Evolutionary conservation across 2,329 filamentous ascomycete genomes (phyloP), one percentile per base, ranked within the genome.

Genomic region (Biscogniauxia marginata): DNA sequence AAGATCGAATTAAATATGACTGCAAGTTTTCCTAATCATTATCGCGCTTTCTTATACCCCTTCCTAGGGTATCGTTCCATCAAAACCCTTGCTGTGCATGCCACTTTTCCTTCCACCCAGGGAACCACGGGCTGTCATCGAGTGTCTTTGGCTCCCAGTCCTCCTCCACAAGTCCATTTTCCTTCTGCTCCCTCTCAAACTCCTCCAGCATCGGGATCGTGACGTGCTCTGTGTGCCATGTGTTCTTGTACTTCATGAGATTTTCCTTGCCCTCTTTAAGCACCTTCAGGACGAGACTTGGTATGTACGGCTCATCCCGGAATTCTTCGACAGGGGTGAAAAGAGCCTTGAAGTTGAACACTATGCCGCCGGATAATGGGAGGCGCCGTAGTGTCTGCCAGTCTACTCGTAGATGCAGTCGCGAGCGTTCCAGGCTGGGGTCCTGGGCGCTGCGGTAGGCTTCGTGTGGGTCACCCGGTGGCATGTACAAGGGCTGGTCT

Each of bases 301-400:
- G 91, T 0, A 96, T 75, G 48, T 85, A 88, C 0, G 89, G 83
- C 70, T 96, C 91, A 55, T 88, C 79, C 2, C 83, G 76, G 55
- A 96, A 85, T 60, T 88, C 84, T 0, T 79, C 70, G 0, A 96
- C 70, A 0, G 89, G 88, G 0, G 90, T 95, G 72, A 96, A 96
- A 0, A 95, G 72, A 0, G 88, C 90, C 68, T 93, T 96, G 82
- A 93, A 96, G 71, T 95, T 96, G 77, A 96, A 96, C 0, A 91
- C 83, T 1, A 96, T 77, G 0, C 82, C 87, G 0, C 84, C 90
- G 0, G 88, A 91, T 0, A 96, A 76, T 0, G 91, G 91, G 0
- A 96, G 75, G 2, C 91, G 84, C 1, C 91, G 84, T 3, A 96
- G 75, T 0, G 91, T 96, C 73, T 96, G 92, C 90, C 91, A 96